Percentiles rank a stretch among this genome's conserved stretches.
phyloP scores from a whole-genome alignment of 306 rosid genomes.

The Quercus mongolica region DNA sequence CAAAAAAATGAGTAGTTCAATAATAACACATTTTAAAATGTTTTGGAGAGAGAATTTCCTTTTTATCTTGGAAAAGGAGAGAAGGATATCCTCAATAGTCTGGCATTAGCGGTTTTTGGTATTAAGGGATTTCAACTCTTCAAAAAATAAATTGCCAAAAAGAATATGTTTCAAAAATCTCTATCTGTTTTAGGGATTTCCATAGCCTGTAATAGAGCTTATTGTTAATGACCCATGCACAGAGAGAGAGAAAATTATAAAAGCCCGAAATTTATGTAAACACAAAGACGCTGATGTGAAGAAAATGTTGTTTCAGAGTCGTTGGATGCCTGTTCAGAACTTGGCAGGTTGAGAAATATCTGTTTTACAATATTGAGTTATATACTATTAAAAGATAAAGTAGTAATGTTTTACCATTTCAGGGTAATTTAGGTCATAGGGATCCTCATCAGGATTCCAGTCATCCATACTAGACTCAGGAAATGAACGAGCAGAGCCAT shows the following conservation, averaged over 20 bases:
- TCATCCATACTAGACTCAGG: constrained; percentile 25
- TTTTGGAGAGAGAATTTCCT: neutral
- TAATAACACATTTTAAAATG: neutral
- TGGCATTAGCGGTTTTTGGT: neutral
- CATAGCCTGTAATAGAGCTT: neutral
- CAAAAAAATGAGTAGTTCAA: neutral
- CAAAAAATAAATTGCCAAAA: neutral
- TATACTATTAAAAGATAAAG: neutral
- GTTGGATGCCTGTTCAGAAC: neutral
- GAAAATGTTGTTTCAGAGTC: neutral
- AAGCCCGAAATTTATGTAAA: neutral
- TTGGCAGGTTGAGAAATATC: neutral
- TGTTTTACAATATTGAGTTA: neutral
- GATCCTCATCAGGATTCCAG: constrained; percentile 26
- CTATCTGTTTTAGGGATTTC: neutral
- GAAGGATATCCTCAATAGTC: neutral
- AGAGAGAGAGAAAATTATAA: neutral
- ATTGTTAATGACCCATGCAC: neutral
- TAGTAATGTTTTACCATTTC: constrained; percentile 12
- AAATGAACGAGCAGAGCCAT: constrained; percentile 17
- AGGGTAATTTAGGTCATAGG: constrained; percentile 7
- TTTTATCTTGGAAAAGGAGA: neutral
- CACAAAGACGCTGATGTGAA: neutral
- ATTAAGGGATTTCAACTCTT: neutral
- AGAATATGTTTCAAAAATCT: neutral